A percentile compares a stretch with the other conserved stretches of the same genome.
Conservation (phyloP, 176 grass and related monocot species). For the Aegilops umbellulata region DNA sequence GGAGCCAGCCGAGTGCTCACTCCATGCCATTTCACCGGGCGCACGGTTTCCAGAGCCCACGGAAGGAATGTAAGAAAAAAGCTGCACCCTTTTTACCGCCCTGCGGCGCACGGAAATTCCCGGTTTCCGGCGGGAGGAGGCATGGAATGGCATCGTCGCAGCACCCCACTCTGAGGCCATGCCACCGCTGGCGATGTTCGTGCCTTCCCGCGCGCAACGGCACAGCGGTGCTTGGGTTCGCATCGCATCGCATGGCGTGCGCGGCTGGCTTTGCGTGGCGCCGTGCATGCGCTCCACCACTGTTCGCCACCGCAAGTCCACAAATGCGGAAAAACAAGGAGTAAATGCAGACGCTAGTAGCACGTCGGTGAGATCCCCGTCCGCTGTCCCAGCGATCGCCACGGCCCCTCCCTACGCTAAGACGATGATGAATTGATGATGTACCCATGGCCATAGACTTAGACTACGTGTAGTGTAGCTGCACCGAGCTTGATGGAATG, state of each 20-base stretch:
- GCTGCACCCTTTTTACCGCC: neutral
- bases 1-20: neutral
- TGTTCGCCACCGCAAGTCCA: neutral
- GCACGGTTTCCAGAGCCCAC: neutral
- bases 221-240: neutral
- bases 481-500: neutral
- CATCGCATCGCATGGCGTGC: neutral
- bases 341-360: neutral
- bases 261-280: neutral
- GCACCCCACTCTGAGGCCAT: neutral
- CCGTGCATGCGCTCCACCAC: neutral
- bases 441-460: neutral
- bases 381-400: neutral
- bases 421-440: neutral
- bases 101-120: neutral
- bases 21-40: neutral
- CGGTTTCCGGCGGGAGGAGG: neutral
- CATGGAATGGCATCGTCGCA: neutral
- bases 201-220: neutral
- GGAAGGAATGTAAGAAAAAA: slow-evolving; percentile 26
- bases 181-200: neutral
- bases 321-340: neutral
- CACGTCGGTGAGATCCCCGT: neutral
- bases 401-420: neutral
- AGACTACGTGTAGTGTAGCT: neutral